Evolutionary conservation across 768 basidiomycete species (phyloP).

Genomic region (Mycena leptocephala): DNA sequence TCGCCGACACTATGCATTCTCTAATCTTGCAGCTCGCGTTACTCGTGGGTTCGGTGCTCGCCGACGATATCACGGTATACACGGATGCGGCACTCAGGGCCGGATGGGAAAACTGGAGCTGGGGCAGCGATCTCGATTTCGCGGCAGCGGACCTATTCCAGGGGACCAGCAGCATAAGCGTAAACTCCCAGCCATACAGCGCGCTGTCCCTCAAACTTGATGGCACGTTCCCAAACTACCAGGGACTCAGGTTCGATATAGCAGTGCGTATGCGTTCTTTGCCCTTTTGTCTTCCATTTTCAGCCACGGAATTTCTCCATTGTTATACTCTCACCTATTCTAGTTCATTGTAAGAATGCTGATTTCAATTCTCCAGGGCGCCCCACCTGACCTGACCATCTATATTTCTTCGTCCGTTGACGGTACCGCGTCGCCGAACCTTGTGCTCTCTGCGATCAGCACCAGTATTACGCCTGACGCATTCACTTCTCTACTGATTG

Average conservation of each 20-base stretch:
- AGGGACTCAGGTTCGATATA: conserved; percentile 68
- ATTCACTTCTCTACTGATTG: too few relatives aligned
- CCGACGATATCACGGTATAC: conserved; percentile 60
- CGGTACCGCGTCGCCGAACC: too few relatives aligned
- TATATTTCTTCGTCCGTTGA: conserved; percentile 56
- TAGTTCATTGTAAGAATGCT: too few relatives aligned
- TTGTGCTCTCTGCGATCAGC: too few relatives aligned
- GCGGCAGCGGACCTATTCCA: conserved; percentile 61
- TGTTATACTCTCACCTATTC: too few relatives aligned
- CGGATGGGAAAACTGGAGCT: too few relatives aligned
- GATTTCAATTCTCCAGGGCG: conserved; percentile 50
- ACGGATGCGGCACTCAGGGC: conserved; percentile 57
- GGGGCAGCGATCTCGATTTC: conserved; percentile 59
- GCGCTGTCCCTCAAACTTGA: conserved; percentile 65
- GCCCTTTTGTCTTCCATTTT: too few relatives aligned
- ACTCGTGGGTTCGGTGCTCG: conserved; percentile 4
- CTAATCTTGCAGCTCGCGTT: conserved; percentile 22
- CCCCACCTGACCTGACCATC: conserved; percentile 61
- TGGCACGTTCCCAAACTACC: conserved; percentile 59
- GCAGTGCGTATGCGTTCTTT: conserved; percentile 57
- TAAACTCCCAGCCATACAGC: conserved; percentile 58
- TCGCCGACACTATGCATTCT: background rate
- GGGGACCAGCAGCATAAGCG: conserved; percentile 61
- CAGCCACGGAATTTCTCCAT: too few relatives aligned
- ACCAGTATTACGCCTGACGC: too few relatives aligned